Percentiles rank a stretch among this genome's conserved stretches.
These are phyloP conservation scores for Pneumocystis sp. DNA, from an alignment of 1,139 yeast species.

Conservation along the genomic window DNA sequence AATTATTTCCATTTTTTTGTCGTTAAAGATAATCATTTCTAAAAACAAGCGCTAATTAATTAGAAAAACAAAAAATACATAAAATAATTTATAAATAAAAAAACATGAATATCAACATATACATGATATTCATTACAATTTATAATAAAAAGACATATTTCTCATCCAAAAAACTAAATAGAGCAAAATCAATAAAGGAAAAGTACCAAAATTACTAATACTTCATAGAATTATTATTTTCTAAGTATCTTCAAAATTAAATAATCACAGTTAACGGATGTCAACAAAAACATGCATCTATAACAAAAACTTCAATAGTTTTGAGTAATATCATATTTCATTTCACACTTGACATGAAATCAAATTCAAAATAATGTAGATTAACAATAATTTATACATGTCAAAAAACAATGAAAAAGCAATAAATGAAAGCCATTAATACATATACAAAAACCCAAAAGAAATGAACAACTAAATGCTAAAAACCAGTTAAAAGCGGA, in stretches of 20 bases:
- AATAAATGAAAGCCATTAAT: neutral
- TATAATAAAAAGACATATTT: no score
- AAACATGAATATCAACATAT: neutral
- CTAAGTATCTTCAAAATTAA: neutral
- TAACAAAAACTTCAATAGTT: neutral
- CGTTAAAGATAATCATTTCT: neutral
- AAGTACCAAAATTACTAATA: neutral
- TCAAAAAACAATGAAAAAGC: neutral
- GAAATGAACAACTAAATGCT: neutral
- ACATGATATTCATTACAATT: neutral
- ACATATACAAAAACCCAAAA: neutral
- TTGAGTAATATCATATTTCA: neutral
- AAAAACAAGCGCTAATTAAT: neutral
- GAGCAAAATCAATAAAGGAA: neutral
- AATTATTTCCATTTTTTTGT: neutral
- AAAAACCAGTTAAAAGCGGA: neutral
- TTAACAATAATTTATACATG: neutral
- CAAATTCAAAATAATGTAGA: neutral
- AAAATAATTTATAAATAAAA: no score
- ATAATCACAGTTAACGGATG: neutral
- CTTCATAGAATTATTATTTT: neutral
- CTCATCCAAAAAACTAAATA: neutral
- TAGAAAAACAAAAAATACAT: no score
- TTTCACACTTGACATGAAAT: neutral
- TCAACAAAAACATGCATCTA: neutral